These are phyloP conservation scores for Colletotrichum salicis DNA, from an alignment of 2,329 filamentous ascomycete genomes.

Conservation along the genomic window DNA sequence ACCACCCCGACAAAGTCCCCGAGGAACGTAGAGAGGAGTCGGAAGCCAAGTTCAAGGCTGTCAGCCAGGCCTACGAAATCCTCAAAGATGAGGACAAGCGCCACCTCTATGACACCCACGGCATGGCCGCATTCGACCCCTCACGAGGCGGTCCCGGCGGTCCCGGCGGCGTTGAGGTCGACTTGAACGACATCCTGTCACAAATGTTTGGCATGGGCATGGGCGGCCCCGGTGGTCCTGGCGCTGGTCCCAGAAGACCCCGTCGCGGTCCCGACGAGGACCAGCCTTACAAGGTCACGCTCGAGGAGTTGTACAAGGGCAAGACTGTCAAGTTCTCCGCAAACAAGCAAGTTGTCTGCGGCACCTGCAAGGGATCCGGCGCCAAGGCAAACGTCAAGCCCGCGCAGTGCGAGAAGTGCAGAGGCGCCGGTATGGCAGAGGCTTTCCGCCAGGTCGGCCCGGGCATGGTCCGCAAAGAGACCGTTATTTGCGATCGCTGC, in stretches of 20 bases:
- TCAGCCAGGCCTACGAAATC: slow-evolving; percentile 97
- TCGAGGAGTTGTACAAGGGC: slow-evolving; percentile 98
- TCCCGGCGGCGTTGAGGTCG: slow-evolving; percentile 74
- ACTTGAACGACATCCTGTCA: slow-evolving; percentile 90
- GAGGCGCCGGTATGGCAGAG: slow-evolving; percentile 81
- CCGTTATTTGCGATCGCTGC: slow-evolving; percentile 84
- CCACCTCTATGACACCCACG: slow-evolving; percentile 89
- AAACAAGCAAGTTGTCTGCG: slow-evolving; percentile 92
- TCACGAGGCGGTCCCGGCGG: slow-evolving; percentile 67
- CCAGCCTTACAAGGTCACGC: slow-evolving; percentile 87
- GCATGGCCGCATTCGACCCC: slow-evolving; percentile 94
- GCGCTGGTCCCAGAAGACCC: slow-evolving; percentile 67
- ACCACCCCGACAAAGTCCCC: slow-evolving; percentile 95
- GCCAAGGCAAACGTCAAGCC: slow-evolving; percentile 93
- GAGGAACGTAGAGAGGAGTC: slow-evolving; percentile 86
- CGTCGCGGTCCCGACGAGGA: slow-evolving; percentile 85
- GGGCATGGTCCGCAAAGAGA: slow-evolving; percentile 84
- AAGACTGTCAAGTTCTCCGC: slow-evolving; percentile 97
- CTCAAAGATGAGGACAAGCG: slow-evolving; percentile 96
- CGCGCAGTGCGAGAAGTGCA: slow-evolving; percentile 84
- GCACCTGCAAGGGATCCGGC: slow-evolving; percentile 86
- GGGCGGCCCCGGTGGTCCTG: slow-evolving; percentile 55
- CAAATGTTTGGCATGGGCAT: slow-evolving; percentile 90
- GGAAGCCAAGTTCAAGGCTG: slow-evolving; percentile 91
- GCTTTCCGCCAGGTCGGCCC: slow-evolving; percentile 86